Evolutionary conservation across 2,329 filamentous ascomycete genomes (phyloP), one percentile per base, ranked within the genome.

Genomic region (Thyridium curvatum): DNA sequence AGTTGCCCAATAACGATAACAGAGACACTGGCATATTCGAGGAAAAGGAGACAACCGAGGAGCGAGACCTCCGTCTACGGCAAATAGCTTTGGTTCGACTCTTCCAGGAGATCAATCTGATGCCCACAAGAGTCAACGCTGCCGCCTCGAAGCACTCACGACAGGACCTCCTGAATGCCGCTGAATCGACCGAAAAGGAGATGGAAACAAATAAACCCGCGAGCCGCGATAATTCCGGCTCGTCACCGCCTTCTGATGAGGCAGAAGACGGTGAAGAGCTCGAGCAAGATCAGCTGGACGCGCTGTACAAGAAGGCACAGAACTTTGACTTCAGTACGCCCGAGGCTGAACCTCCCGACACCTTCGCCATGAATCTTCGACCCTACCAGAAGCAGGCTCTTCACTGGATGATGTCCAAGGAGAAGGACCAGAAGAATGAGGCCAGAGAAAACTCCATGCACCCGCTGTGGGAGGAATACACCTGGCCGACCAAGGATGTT

Each of bases 331-430:
- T 98, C 54, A 79, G 80, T 55, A 96, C 90, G 1, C 90, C 90
- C 2, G 82, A 88, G 58, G 82, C 87, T 9, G 84, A 95, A 50
- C 91, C 93, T 9, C 79, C 85, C 6, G 72, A 82, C 8, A 87
- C 81, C 0, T 98, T 98, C 59, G 72, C 74, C 6, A 82, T 98
- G 80, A 72, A 81, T 30, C 69, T 98, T 18, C 81, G 93, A 3
- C 88, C 87, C 37, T 98, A 98, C 50, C 93, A 98, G 58, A 95
- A 89, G 54, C 93, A 98, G 60, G 89, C 93, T 1, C 65, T 98
- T 6, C 72, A 96, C 55, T 98, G 93, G 93, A 96, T 98, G 89
- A 72, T 97, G 46, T 75, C 82, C 4, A 97, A 97, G 58, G 93
- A 98, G 58, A 91, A 81, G 51, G 80, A 94, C 46, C 74, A 85